Conservation (phyloP, 257 asterid species). For the Phtheirospermum japonicum region DNA sequence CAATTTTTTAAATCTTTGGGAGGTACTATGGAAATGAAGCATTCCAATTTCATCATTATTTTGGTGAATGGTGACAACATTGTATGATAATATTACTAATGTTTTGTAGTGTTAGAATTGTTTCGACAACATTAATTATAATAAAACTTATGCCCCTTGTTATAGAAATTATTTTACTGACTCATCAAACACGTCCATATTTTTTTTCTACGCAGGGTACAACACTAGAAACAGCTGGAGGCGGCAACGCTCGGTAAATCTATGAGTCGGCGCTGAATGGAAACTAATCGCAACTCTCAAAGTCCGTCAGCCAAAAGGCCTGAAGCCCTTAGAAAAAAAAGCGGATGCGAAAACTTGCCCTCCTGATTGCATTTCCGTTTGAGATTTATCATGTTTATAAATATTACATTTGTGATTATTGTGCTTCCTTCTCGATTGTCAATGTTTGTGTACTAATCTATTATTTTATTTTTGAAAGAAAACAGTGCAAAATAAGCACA, state of each 20-base stretch:
- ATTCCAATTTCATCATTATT: neutral
- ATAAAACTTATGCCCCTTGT: neutral
- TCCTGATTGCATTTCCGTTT: slow-evolving; percentile 84
- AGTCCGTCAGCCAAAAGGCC: slow-evolving; percentile 77
- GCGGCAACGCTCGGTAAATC: slow-evolving; percentile 93
- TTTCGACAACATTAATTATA: slow-evolving; percentile 2
- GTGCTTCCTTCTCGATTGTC: too few relatives aligned
- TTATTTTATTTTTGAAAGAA: too few relatives aligned
- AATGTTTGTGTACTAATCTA: too few relatives aligned
- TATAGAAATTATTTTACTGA: too few relatives aligned
- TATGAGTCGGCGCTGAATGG: slow-evolving; percentile 90
- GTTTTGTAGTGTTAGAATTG: too few relatives aligned
- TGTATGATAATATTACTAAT: neutral
- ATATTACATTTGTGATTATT: too few relatives aligned
- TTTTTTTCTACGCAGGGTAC: slow-evolving; percentile 59
- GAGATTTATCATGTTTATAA: too few relatives aligned
- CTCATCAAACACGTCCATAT: too few relatives aligned
- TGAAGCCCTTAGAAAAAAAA: slow-evolving; percentile 64
- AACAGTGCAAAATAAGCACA: too few relatives aligned
- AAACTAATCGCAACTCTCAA: slow-evolving; percentile 57
- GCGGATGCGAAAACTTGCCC: slow-evolving; percentile 75
- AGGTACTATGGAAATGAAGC: neutral
- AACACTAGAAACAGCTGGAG: slow-evolving; percentile 91
- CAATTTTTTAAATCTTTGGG: neutral
- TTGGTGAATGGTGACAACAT: slow-evolving; percentile 1